Conservation (phyloP, 2,329 filamentous ascomycete species). For the Xylariaceae sp. region DNA sequence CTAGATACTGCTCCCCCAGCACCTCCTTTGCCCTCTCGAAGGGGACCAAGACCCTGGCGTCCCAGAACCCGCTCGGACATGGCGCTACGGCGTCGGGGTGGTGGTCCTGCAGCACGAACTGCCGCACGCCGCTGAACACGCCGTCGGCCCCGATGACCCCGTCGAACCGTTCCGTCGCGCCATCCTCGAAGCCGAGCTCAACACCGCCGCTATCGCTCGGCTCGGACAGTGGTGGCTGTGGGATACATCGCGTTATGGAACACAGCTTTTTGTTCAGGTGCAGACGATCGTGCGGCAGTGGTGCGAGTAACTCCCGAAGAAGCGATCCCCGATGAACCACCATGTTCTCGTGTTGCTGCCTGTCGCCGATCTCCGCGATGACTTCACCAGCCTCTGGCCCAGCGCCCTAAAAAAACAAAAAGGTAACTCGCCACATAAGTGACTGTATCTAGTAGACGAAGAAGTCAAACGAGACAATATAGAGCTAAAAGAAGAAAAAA, state of each 20-base stretch:
- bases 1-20: constrained; percentile 15
- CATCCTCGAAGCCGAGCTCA: constrained; percentile 13
- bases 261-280: constrained; percentile 17
- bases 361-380: constrained; percentile 10
- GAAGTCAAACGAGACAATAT: too few relatives aligned
- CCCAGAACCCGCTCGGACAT: constrained; percentile 19
- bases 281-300: constrained; percentile 11
- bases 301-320: constrained; percentile 14
- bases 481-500: too few relatives aligned
- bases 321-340: constrained; percentile 17
- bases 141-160: constrained; percentile 20
- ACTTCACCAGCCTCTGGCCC: constrained; percentile 15
- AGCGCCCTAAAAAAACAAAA: constrained; percentile 16
- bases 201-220: too few relatives aligned
- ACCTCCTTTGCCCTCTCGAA: constrained; percentile 9
- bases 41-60: constrained; percentile 14
- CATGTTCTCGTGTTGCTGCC: constrained; percentile 2
- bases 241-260: constrained; percentile 2
- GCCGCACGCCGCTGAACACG: constrained; percentile 15
- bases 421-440: too few relatives aligned
- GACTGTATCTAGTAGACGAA: too few relatives aligned
- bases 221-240: too few relatives aligned
- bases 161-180: constrained; percentile 7
- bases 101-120: constrained; percentile 6
- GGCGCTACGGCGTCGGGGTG: constrained; percentile 6